Percentiles rank a stretch among this genome's conserved stretches.
phyloP scores from a whole-genome alignment of 2,329 filamentous ascomycete species.

The Bretziella fagacearum region DNA sequence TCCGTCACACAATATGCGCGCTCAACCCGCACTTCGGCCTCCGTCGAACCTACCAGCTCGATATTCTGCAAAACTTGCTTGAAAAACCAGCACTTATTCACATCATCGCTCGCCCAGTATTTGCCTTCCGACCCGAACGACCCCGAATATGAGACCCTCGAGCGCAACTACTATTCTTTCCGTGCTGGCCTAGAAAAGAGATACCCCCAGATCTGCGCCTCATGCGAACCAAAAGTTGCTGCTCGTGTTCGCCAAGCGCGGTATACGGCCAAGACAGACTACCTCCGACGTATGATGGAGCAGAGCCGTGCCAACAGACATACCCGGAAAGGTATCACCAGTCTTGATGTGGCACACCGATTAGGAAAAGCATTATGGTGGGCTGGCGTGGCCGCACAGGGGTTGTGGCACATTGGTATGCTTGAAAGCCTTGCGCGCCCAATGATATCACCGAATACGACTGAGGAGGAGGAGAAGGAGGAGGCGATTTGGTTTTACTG shows the following conservation, averaged over 20 bases:
- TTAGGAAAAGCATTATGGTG: conserved; percentile 33
- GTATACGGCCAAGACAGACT: conserved; percentile 72
- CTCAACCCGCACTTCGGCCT: conserved; percentile 20
- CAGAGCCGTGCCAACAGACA: conserved; percentile 32
- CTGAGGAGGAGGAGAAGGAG: not conserved
- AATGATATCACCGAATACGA: not conserved
- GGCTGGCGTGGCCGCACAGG: conserved; percentile 28
- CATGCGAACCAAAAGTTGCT: conserved; percentile 61
- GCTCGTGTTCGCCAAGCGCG: conserved; percentile 50
- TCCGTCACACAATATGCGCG: conserved; percentile 17
- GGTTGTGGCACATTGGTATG: conserved; percentile 32
- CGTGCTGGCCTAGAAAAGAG: conserved; percentile 56
- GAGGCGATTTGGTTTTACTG: conserved; percentile 5
- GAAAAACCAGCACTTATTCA: conserved; percentile 76
- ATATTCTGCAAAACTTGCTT: conserved; percentile 62
- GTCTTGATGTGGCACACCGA: conserved; percentile 27
- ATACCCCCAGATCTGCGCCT: conserved; percentile 76
- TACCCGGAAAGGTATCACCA: conserved; percentile 20
- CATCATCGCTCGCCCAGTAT: conserved; percentile 62
- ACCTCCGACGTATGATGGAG: conserved; percentile 58
- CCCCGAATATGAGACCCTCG: conserved; percentile 50
- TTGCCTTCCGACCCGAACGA: conserved; percentile 47
- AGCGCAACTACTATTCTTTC: conserved; percentile 52
- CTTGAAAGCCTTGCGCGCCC: conserved; percentile 15
- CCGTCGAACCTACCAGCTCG: conserved; percentile 14